Base-by-base conservation (phyloP, 1,284 basidiomycete genomes). In the Ceratobasidium sp. region DNA sequence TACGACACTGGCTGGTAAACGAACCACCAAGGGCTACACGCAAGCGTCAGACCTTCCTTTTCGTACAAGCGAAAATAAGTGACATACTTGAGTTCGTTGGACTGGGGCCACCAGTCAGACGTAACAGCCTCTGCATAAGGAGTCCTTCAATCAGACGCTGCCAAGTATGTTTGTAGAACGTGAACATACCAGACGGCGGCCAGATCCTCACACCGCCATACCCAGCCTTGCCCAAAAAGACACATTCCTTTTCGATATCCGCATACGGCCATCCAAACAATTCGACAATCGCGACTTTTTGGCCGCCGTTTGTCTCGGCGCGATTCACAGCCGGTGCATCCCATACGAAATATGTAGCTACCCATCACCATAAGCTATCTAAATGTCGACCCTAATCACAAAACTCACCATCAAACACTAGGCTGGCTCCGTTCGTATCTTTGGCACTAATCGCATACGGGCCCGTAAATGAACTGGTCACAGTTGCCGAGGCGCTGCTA, bases 81-180 rank as follows among this genome's bases (percentile, higher is more conserved):
- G 18, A 30, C 71, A 52, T 46, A 74, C 71, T 74, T 74, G 59
- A 74, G 71, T 60, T 74, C 71, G 59, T 74, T 74, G 14, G 71
- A 74, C 48, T 74, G 71, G 16, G 71, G 71, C 71, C 71, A 74
- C 71, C 71, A 74, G 41, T 74, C 71, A 54, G 71, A 74, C 44
- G 71, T 74, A 65, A 74, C 71, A 16, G 71, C 20, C 71, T 74
- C 71, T 74, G 46, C 18, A 64, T 12, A 67, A 30, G 14, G 14
- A 16, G 23, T 14, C 14, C 23, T 3, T 1, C 6, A 30, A 16
- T 67, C 27, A 67, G 27, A 3, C 14, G 60, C 38, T 5, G 23
- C 1, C 20, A 6, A 38, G 30, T 0, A 23, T 33, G 38, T 50
- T 23, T 35, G 12, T 12, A 12, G 6, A 14, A 27, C 3, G 16